Conservation (phyloP, 2,329 filamentous ascomycete species). For the Penicillium sp. region DNA sequence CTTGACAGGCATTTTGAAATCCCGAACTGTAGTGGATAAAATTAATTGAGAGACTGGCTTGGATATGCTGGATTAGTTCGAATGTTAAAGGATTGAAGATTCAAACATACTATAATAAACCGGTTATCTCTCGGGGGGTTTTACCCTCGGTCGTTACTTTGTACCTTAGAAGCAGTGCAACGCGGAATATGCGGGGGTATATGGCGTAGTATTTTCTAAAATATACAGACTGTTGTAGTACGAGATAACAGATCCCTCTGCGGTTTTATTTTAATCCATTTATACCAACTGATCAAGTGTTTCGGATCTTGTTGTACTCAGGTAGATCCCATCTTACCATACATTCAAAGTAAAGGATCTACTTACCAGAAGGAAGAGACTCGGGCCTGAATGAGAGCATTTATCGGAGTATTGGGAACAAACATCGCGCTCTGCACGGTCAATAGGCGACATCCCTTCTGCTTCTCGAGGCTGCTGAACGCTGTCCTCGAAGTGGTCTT, state of each 20-base stretch:
- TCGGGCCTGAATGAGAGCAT: too few relatives aligned
- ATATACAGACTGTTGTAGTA: not conserved
- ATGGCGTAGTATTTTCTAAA: not conserved
- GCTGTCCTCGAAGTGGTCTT: not conserved
- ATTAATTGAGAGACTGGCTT: not conserved
- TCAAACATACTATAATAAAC: not conserved
- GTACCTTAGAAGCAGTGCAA: not conserved
- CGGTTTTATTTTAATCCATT: not conserved
- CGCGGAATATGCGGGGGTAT: not conserved
- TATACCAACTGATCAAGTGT: too few relatives aligned
- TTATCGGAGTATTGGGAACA: too few relatives aligned
- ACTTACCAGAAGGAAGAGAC: too few relatives aligned
- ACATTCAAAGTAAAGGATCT: too few relatives aligned
- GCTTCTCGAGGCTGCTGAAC: not conserved
- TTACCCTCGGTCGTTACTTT: not conserved
- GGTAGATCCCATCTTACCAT: too few relatives aligned
- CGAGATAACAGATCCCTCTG: not conserved
- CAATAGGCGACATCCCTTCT: not conserved
- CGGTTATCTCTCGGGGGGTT: conserved; percentile 1
- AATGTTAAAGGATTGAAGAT: not conserved
- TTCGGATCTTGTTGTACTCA: too few relatives aligned
- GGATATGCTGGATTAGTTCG: not conserved
- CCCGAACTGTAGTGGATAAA: not conserved
- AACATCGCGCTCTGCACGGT: not conserved
- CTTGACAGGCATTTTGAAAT: conserved; percentile 6